These are phyloP conservation scores for Inga oerstediana DNA, from an alignment of 306 rosid species.

Conservation along the genomic window DNA sequence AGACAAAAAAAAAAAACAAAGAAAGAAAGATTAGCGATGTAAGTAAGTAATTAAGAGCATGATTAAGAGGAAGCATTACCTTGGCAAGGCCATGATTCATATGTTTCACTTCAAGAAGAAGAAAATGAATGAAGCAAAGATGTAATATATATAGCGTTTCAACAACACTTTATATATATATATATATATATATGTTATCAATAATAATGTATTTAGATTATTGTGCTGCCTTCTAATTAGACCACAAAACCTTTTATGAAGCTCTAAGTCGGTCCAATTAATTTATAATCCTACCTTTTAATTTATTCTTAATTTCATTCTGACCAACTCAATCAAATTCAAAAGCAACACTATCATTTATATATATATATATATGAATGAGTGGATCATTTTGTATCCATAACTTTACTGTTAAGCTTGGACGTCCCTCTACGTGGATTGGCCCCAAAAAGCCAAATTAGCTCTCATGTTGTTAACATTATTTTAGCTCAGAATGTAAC, in stretches of 20 bases:
- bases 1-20: too few species aligned
- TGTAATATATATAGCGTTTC: background rate
- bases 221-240: background rate
- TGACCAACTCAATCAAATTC: background rate
- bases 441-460: background rate
- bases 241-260: background rate
- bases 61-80: background rate
- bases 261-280: constrained; percentile 36
- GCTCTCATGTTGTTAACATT: background rate
- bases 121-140: background rate
- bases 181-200: background rate
- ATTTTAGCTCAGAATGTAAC: background rate
- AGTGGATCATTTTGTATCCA: background rate
- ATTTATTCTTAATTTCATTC: background rate
- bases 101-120: background rate
- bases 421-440: background rate
- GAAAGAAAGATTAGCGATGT: too few species aligned
- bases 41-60: background rate
- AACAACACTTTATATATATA: background rate
- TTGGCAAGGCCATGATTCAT: background rate
- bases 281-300: background rate
- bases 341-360: background rate
- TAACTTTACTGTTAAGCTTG: background rate
- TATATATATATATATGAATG: background rate
- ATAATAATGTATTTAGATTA: background rate